phyloP scores from a whole-genome alignment of 805 yeast genomes.

The Candida sphagnicola region DNA sequence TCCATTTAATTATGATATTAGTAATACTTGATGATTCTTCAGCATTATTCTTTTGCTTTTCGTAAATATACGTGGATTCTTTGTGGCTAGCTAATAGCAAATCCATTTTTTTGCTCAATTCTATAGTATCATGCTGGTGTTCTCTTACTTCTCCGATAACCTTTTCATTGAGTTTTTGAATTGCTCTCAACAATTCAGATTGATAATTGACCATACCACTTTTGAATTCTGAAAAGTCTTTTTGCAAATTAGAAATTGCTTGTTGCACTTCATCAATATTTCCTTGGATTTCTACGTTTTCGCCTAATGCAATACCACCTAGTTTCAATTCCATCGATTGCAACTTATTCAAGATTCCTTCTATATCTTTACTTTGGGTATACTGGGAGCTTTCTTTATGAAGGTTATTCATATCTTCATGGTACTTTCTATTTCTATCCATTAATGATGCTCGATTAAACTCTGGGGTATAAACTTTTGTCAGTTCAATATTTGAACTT shows the following conservation, averaged over 20 bases:
- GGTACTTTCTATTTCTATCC: conserved; percentile 28
- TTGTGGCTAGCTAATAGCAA: conserved; percentile 37
- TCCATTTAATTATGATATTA: conserved; percentile 30
- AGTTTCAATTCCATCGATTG: conserved; percentile 2
- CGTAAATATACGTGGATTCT: conserved; percentile 29
- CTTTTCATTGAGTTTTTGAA: conserved; percentile 29
- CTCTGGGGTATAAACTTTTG: conserved; percentile 5
- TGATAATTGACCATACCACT: conserved; percentile 24
- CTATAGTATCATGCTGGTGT: conserved; percentile 32
- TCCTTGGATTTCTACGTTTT: background rate
- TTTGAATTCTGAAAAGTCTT: conserved; percentile 22
- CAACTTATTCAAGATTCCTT: background rate
- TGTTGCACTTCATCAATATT: conserved; percentile 1
- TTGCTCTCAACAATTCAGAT: conserved; percentile 26
- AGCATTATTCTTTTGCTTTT: conserved; percentile 9
- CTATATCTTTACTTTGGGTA: background rate
- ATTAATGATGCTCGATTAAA: conserved; percentile 31
- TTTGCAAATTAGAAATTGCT: conserved; percentile 8
- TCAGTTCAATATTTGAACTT: conserved; percentile 11
- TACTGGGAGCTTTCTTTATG: background rate
- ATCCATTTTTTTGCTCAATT: conserved; percentile 34
- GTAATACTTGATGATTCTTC: conserved; percentile 16
- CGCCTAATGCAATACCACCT: background rate
- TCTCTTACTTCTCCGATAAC: conserved; percentile 40
- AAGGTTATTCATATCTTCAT: conserved; percentile 12